phyloP scores from a whole-genome alignment of 2,329 filamentous ascomycete species.

The Claviceps sp. region DNA sequence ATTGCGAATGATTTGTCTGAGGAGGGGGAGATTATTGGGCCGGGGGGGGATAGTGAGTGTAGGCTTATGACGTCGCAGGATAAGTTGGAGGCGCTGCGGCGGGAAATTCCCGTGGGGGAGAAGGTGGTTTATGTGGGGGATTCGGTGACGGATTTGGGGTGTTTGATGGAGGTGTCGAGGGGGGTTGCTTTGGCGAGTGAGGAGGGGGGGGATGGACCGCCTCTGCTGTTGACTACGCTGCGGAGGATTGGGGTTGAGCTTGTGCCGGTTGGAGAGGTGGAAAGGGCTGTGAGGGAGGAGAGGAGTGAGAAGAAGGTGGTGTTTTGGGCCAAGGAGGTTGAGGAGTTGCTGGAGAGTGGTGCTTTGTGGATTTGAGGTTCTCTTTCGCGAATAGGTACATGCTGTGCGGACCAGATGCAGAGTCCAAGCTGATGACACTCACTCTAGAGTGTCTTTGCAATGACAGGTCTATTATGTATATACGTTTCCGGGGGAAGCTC shows the following conservation, averaged over 20 bases:
- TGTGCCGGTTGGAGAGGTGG: conserved; percentile 18
- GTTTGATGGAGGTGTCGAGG: conserved; percentile 26
- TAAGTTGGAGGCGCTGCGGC: conserved; percentile 28
- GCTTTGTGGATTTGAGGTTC: background rate
- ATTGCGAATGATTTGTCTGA: conserved; percentile 30
- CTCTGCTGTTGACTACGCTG: conserved; percentile 23
- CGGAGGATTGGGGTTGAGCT: conserved; percentile 24
- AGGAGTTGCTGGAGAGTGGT: conserved; percentile 23
- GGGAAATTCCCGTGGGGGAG: conserved; percentile 5
- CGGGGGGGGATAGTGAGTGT: conserved; percentile 11
- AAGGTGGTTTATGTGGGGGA: conserved; percentile 43
- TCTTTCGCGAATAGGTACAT: too few relatives aligned
- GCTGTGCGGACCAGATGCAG: too few relatives aligned
- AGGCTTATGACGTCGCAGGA: conserved; percentile 27
- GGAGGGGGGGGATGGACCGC: conserved; percentile 3
- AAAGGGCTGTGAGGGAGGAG: conserved; percentile 4
- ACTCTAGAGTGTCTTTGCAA: too few relatives aligned
- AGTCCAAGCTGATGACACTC: too few relatives aligned
- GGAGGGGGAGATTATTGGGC: conserved; percentile 29
- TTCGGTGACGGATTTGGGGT: conserved; percentile 43
- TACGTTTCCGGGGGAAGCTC: too few relatives aligned
- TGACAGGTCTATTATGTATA: too few relatives aligned
- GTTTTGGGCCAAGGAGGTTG: conserved; percentile 31
- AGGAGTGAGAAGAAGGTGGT: conserved; percentile 9
- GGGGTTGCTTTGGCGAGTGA: conserved; percentile 34